A percentile compares a stretch with the other conserved stretches of the same genome.
Conservation (phyloP, 2,329 filamentous ascomycete species). For the Cadophora sp. region DNA sequence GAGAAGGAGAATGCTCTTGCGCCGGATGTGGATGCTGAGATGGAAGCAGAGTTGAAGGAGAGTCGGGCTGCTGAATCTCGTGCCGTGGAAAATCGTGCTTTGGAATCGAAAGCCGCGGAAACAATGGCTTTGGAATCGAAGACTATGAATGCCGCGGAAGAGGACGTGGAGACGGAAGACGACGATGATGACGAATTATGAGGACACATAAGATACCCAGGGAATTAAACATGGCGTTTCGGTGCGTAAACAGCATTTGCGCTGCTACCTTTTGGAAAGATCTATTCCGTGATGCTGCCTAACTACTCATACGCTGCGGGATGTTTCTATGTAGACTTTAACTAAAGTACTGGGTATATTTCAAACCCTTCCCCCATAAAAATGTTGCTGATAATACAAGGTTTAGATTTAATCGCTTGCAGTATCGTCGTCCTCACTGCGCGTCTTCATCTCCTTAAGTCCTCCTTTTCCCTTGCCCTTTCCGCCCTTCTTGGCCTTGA, state of each 20-base stretch:
- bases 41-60: constrained; percentile 21
- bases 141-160: not conserved
- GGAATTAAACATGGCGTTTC: constrained; percentile 19
- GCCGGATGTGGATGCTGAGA: constrained; percentile 9
- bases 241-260: constrained; percentile 18
- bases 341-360: constrained; percentile 18
- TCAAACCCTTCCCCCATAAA: constrained; percentile 8
- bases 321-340: constrained; percentile 17
- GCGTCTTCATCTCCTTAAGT: constrained; percentile 42
- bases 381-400: constrained; percentile 21
- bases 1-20: not conserved
- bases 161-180: constrained; percentile 32
- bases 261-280: constrained; percentile 22
- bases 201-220: constrained; percentile 33
- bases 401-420: constrained; percentile 35
- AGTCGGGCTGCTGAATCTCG: constrained; percentile 1
- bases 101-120: constrained; percentile 2
- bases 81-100: not conserved
- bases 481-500: constrained; percentile 46
- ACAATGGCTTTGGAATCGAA: not conserved
- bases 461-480: constrained; percentile 47
- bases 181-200: constrained; percentile 33
- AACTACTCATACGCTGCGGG: constrained; percentile 17
- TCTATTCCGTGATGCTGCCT: constrained; percentile 21
- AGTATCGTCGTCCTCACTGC: constrained; percentile 41